These are phyloP conservation scores for Ogataea salicorniae DNA, from an alignment of 805 yeast species.

Conservation along the genomic window DNA sequence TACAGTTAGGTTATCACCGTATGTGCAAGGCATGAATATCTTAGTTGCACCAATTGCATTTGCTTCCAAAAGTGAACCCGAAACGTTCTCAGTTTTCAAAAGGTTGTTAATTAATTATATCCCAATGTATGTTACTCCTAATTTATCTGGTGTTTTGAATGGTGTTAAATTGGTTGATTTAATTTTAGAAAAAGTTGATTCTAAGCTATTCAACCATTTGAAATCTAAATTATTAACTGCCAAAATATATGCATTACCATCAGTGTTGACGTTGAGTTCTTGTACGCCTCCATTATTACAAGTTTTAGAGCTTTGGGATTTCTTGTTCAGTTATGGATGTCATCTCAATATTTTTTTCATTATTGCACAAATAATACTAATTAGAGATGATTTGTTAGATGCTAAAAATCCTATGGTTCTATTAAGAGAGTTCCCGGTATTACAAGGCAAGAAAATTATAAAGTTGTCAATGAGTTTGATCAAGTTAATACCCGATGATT, in stretches of 20 bases:
- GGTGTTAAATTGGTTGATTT: slow-evolving; percentile 72
- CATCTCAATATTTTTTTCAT: slow-evolving; percentile 82
- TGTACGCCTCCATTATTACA: slow-evolving; percentile 82
- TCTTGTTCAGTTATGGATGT: slow-evolving; percentile 83
- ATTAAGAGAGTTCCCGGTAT: slow-evolving; percentile 63
- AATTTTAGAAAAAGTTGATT: slow-evolving; percentile 67
- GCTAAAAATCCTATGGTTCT: slow-evolving; percentile 69
- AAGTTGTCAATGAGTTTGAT: slow-evolving; percentile 76
- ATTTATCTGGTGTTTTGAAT: slow-evolving; percentile 74
- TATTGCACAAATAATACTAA: slow-evolving; percentile 73
- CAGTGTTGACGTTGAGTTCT: slow-evolving; percentile 78
- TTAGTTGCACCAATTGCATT: slow-evolving; percentile 79
- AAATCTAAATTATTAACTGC: slow-evolving; percentile 68
- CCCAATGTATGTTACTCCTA: slow-evolving; percentile 75
- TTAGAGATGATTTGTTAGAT: slow-evolving; percentile 56
- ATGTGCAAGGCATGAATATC: slow-evolving; percentile 93
- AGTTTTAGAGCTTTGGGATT: slow-evolving; percentile 81
- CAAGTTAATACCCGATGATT: slow-evolving; percentile 61
- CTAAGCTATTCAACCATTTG: slow-evolving; percentile 55
- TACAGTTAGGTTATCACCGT: slow-evolving; percentile 34
- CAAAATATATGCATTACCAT: slow-evolving; percentile 80
- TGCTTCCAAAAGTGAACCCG: slow-evolving; percentile 74
- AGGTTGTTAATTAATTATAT: slow-evolving; percentile 57
- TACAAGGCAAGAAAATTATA: slow-evolving; percentile 70
- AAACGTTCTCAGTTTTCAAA: slow-evolving; percentile 71